These are phyloP conservation scores for Globisporangium megalacanthum DNA, from an alignment of 352 stramenopile species.

Conservation along the genomic window DNA sequence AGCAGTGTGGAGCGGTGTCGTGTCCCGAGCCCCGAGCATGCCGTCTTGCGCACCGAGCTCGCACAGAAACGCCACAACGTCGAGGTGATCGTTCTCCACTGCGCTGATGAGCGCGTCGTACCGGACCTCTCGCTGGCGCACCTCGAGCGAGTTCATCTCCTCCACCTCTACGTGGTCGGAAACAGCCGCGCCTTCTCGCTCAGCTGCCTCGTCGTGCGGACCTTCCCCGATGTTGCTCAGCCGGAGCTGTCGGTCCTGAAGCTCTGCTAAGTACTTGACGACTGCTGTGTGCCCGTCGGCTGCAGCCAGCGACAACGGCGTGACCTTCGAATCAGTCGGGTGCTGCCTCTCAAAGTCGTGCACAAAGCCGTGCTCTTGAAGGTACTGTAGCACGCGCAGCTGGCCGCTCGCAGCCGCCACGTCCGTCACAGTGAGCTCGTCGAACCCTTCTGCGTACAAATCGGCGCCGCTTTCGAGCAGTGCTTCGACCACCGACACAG, in stretches of 20 bases:
- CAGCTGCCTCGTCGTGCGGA: background rate
- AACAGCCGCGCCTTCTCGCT: background rate
- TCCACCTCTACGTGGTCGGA: background rate
- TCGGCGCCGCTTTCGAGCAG: constrained; percentile 20
- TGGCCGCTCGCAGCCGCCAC: constrained; percentile 15
- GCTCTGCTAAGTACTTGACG: constrained; percentile 12
- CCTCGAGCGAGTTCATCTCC: background rate
- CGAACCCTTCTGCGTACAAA: constrained; percentile 8
- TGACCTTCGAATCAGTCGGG: constrained; percentile 9
- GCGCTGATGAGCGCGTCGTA: constrained; percentile 13
- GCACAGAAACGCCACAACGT: constrained; percentile 15
- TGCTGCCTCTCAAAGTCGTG: constrained; percentile 14
- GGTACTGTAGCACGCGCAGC: constrained; percentile 14
- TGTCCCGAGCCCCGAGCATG: constrained; percentile 10
- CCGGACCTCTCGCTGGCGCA: background rate
- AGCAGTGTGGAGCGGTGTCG: constrained; percentile 13
- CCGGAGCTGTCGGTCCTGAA: constrained; percentile 7
- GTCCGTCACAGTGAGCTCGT: constrained; percentile 11
- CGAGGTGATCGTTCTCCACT: constrained; percentile 13
- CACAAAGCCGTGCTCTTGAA: constrained; percentile 12
- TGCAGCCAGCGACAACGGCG: constrained; percentile 9
- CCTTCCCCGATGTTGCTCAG: background rate
- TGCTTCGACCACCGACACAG: constrained; percentile 10
- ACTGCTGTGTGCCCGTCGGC: constrained; percentile 5
- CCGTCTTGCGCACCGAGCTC: constrained; percentile 12